Conservation (phyloP, 78 protist species). For the Emiliania huxleyi region DNA sequence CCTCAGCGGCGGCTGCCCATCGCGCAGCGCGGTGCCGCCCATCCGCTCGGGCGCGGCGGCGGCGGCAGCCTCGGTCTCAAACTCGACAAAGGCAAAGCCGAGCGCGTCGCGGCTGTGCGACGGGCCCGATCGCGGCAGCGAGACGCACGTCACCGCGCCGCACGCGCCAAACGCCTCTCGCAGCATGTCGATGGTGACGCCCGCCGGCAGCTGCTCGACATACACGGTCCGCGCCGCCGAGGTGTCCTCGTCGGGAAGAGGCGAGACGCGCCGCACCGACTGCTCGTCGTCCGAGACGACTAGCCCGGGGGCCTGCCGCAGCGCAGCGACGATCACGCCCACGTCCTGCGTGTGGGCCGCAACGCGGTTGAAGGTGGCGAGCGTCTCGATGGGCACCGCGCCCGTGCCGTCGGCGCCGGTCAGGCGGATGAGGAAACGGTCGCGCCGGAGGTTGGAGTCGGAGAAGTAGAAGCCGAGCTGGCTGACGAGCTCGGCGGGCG, state of each 20-base stretch:
- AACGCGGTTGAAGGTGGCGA: not conserved
- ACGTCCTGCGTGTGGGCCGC: not conserved
- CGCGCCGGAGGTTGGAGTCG: slow-evolving; percentile 3
- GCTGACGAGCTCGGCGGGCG: not conserved
- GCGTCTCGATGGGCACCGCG: not conserved
- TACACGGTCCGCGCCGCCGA: not conserved
- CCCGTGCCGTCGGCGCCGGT: not conserved
- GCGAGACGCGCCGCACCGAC: not conserved
- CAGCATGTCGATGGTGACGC: not conserved
- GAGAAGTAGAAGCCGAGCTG: not conserved
- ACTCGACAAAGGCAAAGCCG: slow-evolving; percentile 6
- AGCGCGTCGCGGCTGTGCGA: not conserved
- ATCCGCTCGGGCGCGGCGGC: not conserved
- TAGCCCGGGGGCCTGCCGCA: not conserved
- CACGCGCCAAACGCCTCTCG: not conserved
- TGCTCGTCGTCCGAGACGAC: not conserved
- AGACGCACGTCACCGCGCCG: not conserved
- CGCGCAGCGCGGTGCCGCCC: not conserved
- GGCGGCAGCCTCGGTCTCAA: not conserved
- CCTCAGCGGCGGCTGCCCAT: not conserved
- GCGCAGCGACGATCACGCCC: not conserved
- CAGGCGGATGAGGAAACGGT: not conserved
- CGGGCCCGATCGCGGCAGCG: not conserved
- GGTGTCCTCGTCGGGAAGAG: not conserved
- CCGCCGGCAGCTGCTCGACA: not conserved